These are phyloP conservation scores for Astragalus glycyphyllos DNA, from an alignment of 306 rosid species.

Conservation along the genomic window DNA sequence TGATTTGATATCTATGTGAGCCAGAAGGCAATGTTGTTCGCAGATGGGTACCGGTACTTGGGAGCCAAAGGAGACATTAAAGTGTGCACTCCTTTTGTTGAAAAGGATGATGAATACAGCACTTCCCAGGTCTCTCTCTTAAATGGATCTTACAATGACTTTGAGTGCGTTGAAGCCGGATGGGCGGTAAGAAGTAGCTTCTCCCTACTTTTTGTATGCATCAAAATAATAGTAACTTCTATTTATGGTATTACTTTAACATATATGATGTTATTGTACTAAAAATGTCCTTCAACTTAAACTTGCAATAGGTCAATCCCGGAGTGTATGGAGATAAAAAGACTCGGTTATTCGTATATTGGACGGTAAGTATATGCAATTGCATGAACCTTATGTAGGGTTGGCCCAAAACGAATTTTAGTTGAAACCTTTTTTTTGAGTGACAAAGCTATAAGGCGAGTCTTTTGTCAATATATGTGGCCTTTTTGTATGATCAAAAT, in stretches of 20 bases:
- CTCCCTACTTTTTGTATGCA: not conserved
- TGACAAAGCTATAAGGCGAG: no score
- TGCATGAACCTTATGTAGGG: not conserved
- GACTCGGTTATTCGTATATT: conserved; percentile 60
- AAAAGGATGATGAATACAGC: conserved; percentile 59
- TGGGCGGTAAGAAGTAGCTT: conserved; percentile 59
- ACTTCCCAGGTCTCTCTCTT: conserved; percentile 65
- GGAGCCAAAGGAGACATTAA: conserved; percentile 70
- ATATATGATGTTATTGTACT: not conserved
- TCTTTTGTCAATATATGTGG: no score
- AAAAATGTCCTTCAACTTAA: conserved; percentile 21
- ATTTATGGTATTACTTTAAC: not conserved
- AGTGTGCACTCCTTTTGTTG: conserved; percentile 61
- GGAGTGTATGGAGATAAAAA: conserved; percentile 64
- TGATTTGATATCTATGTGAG: conserved; percentile 33
- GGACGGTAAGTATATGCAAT: conserved; percentile 67
- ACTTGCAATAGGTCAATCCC: conserved; percentile 62
- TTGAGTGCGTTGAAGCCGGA: conserved; percentile 68
- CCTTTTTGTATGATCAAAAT: no score
- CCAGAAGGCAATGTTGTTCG: conserved; percentile 57
- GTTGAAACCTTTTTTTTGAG: no score
- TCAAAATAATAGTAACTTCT: no score
- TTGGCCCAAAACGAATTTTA: no score
- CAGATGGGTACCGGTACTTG: conserved; percentile 56
- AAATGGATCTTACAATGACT: conserved; percentile 50